Base-by-base conservation (phyloP, 1,284 basidiomycete species). In the Malassezia slooffiae region DNA sequence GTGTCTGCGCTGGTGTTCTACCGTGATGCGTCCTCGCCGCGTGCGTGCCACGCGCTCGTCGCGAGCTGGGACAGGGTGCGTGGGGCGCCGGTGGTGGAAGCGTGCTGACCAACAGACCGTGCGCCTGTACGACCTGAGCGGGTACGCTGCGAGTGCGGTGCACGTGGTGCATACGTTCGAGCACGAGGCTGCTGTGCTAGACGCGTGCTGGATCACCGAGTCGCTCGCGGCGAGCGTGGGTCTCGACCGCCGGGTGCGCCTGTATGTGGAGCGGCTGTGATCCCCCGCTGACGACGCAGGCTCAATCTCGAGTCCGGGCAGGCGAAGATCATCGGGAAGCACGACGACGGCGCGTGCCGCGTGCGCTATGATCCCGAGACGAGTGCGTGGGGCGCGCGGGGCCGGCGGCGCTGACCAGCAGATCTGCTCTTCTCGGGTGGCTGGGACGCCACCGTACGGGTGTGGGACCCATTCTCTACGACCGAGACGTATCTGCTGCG, bases 151-250 rank as follows among this genome's bases (percentile, higher is more conserved):
- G 6, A 30, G 35, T 12, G 31, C 38, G 1, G 35, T 48, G 1
- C 33, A 12, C 1, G 45, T 57, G 13, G 26, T 66, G 10, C 60
- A 58, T 22, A 54, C 42, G 3, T 66, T 66, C 15, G 16, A 45
- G 30, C 64, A 67, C 34, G 57, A 60, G 9, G 66, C 65, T 1
- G 51, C 66, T 0, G 65, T 67, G 5, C 49, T 69, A 0, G 65
- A 69, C n/a, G 57, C 59, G 1, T 62, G 60, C 30, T 69, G 58
- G 43, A 51, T 69, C 34, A 50, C 34, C 16, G 45, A 53, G 16
- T 23, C 23, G 3, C 40, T 59, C 1, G 66, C 61, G 3, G 66
- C 66, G 3, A 58, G 55, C 13, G 66, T 52, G 0, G 34, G 55
- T 7, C 38, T 67, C 3, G 66, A 69, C 38, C 48, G 66, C 1